Percentiles rank a stretch among this genome's conserved stretches.
Evolutionary conservation across 2,329 filamentous ascomycete genomes (phyloP).

Genomic region (Colletotrichum liaoningense): DNA sequence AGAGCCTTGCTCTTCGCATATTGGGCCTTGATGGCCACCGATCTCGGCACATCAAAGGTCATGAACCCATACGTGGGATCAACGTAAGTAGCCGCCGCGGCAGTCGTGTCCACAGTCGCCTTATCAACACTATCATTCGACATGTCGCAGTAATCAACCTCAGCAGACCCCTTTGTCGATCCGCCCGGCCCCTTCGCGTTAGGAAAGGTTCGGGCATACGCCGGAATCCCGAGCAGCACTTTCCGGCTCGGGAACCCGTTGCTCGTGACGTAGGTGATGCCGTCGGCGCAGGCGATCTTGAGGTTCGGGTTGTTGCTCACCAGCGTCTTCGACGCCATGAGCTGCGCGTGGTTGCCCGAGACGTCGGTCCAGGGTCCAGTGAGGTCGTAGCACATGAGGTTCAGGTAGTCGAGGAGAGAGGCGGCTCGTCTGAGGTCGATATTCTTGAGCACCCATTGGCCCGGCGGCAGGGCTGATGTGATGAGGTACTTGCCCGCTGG

Average conservation of each 20-base stretch:
- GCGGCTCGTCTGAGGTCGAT: constrained; percentile 66
- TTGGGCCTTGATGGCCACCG: constrained; percentile 70
- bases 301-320: constrained; percentile 42
- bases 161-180: constrained; percentile 58
- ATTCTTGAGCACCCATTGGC: constrained; percentile 70
- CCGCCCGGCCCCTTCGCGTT: constrained; percentile 65
- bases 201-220: constrained; percentile 72
- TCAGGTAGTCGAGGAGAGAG: constrained; percentile 68
- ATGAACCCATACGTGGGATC: constrained; percentile 63
- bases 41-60: constrained; percentile 72
- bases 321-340: constrained; percentile 51
- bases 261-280: constrained; percentile 64
- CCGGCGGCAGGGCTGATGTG: constrained; percentile 71
- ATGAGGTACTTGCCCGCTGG: constrained; percentile 68
- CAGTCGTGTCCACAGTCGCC: constrained; percentile 59
- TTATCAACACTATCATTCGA: constrained; percentile 59
- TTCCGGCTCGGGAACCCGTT: constrained; percentile 67
- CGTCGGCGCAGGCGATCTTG: constrained; percentile 62
- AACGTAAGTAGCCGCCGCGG: constrained; percentile 69
- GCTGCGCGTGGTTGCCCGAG: constrained; percentile 73
- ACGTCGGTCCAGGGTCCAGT: constrained; percentile 70
- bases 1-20: constrained; percentile 66
- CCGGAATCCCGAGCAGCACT: constrained; percentile 72
- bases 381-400: constrained; percentile 79
- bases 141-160: constrained; percentile 73